Evolutionary conservation across 202 grass and related monocot genomes (phyloP), one percentile per base, ranked within the genome.

Genomic region (Schoenoplectus tabernaemontani): DNA sequence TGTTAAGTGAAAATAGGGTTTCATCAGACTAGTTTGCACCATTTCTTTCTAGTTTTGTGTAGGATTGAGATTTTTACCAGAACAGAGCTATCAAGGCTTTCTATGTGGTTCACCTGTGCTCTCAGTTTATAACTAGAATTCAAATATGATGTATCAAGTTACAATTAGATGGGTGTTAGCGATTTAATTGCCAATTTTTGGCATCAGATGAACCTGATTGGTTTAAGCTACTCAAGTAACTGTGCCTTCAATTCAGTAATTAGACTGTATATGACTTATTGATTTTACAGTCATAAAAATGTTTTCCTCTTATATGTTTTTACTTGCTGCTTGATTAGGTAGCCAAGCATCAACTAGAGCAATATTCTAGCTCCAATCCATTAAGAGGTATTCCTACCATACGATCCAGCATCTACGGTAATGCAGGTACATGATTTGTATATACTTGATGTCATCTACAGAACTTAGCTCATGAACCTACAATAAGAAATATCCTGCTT

Each of bases 301-400:
- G 34, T 2, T 43, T 19, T 54, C 41, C 37, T 62, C 24, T 42
- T 17, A 61, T 28, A 34, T 17, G 47, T 47, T 65, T 7, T 11
- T 47, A 7, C 24, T 47, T 38, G 36, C 23, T 65, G 42, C 38
- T 62, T 79, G 23, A 80, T 80, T 39, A 80, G 78, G 78, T 80
- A 33, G 78, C 78, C 78, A 80, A 80, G 23, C 20, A 80, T 32
- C 78, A 80, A 63, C 41, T 80, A 65, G 78, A 33, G 78, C 58
- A 80, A 9, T 33, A 65, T 39, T 13, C 23, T 46, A 19, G 22
- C 59, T 65, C 39, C 20, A 64, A 64, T 20, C 59, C 42, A 2
- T 48, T 80, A 64, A 65, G 59, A 64, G 24, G 41, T 48, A 17
- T 64, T 41, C 51, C 78, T 65, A 50, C 39, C 58, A 80, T 80